Base-by-base conservation (phyloP, 345 rosid species). In the Turnera subulata region DNA sequence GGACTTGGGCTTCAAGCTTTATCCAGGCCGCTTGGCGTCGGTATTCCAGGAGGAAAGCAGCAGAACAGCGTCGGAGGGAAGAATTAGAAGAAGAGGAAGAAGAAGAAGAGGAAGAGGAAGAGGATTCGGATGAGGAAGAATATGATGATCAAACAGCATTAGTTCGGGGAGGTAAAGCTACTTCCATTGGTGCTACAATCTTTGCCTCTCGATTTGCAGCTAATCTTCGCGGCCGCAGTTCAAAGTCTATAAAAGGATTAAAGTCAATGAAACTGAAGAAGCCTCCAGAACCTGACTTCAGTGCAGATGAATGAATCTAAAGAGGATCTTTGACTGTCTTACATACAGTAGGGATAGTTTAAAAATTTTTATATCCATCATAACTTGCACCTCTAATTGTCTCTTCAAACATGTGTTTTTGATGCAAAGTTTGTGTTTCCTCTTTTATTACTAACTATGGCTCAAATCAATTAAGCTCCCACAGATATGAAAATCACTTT, bases 1-100 rank as follows among this genome's bases (percentile, higher is more conserved):
- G 93, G 67, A 90, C 97, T 13, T 90, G 95, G 97, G 97, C 92
- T 47, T 56, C 95, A 35, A 70, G 81, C 74, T 83, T 90, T 45
- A 87, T 87, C 53, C 93, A 90, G 65, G 80, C 95, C 4, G 75
- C 93, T 6, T 90, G 91, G 95, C 69, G 95, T 7, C 71, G 88
- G 46, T 75, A 80, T 54, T 45, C 67, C 11, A 82, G 80, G 66
- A 83, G 92, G 81, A 82, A 76, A 68, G 70, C 52, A 6, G 76
- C 80, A 0, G 95, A 83, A 60, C 78, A 78, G 39, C 80, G 81
- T 7, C 76, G 73, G 14, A 26, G n/a, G 19, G 73, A 62, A 19
- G 91, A 85, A 26, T 85, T 73, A 40, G n/a, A n/a, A n/a, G n/a
- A n/a, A n/a, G 85, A 83, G 25, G 89, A 82, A 17, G 80, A 78